These are phyloP conservation scores for Kwoniella pini DNA, from an alignment of 768 basidiomycete genomes.

Conservation along the genomic window DNA sequence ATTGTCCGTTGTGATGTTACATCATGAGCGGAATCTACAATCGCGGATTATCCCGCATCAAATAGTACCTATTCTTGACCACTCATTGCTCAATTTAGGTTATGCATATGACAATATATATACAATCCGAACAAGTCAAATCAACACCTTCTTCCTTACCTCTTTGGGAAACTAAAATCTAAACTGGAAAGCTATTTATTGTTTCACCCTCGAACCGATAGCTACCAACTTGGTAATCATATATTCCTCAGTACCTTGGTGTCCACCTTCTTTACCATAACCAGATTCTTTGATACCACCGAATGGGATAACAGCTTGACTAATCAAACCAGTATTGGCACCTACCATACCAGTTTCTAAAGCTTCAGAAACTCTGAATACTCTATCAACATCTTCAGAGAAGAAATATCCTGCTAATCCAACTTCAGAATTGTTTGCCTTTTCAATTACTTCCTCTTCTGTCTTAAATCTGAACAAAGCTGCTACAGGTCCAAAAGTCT, in stretches of 20 bases:
- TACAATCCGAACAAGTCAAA: too few relatives aligned
- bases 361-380: constrained; percentile 92
- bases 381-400: constrained; percentile 77
- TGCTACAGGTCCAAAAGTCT: constrained; percentile 79
- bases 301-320: constrained; percentile 46
- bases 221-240: constrained; percentile 38
- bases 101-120: too few relatives aligned
- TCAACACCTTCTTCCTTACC: too few relatives aligned
- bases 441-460: constrained; percentile 80
- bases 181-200: constrained; percentile 5
- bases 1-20: too few relatives aligned
- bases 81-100: too few relatives aligned
- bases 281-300: constrained; percentile 68
- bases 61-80: too few relatives aligned
- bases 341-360: constrained; percentile 86
- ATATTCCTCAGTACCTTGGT: constrained; percentile 82
- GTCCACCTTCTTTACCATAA: constrained; percentile 77
- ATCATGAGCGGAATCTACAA: too few relatives aligned
- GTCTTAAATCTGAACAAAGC: constrained; percentile 80
- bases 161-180: too few relatives aligned
- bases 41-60: too few relatives aligned
- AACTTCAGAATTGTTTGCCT: constrained; percentile 75
- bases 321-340: constrained; percentile 51
- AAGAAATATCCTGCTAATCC: constrained; percentile 96
- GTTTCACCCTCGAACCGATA: constrained; percentile 27